Evolutionary conservation across 257 asterid species (phyloP).

Genomic region (Orobanche coerulescens): DNA sequence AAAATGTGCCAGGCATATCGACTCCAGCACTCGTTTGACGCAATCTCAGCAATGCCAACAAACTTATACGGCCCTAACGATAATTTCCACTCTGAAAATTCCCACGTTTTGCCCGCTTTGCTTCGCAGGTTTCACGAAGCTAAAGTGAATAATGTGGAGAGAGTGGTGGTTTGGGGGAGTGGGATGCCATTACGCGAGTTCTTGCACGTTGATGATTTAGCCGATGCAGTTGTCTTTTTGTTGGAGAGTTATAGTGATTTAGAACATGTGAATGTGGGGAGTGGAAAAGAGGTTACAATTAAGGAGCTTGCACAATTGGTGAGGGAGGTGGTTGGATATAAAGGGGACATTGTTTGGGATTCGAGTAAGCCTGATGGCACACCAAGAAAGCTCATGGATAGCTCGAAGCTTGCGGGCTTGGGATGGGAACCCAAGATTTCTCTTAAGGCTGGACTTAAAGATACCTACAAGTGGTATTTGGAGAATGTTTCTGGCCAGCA

Average conservation of each 20-base stretch:
- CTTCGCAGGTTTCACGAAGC: slow-evolving; percentile 85
- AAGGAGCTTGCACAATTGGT: slow-evolving; percentile 83
- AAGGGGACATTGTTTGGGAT: slow-evolving; percentile 86
- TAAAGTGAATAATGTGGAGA: slow-evolving; percentile 34
- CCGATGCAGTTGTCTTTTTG: slow-evolving; percentile 66
- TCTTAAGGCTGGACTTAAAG: slow-evolving; percentile 61
- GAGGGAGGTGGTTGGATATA: slow-evolving; percentile 77
- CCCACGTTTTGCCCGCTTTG: slow-evolving; percentile 86
- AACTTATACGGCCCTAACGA: slow-evolving; percentile 73
- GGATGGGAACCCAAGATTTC: slow-evolving; percentile 84
- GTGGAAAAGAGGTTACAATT: slow-evolving; percentile 81
- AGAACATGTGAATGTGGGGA: slow-evolving; percentile 90
- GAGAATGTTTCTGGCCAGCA: slow-evolving; percentile 40
- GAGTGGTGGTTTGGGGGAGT: slow-evolving; percentile 91
- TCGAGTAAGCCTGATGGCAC: slow-evolving; percentile 86
- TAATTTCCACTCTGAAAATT: slow-evolving; percentile 83
- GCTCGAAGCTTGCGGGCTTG: slow-evolving; percentile 60
- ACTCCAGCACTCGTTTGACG: slow-evolving; percentile 63
- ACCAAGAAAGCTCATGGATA: slow-evolving; percentile 95
- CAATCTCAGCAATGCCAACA: slow-evolving; percentile 88
- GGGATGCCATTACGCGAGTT: slow-evolving; percentile 89
- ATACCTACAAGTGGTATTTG: slow-evolving; percentile 79
- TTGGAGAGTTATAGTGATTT: slow-evolving; percentile 63
- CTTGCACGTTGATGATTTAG: slow-evolving; percentile 84
- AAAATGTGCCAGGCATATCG: slow-evolving; percentile 84